phyloP scores from a whole-genome alignment of 345 rosid species.

The Anacardium occidentale region DNA sequence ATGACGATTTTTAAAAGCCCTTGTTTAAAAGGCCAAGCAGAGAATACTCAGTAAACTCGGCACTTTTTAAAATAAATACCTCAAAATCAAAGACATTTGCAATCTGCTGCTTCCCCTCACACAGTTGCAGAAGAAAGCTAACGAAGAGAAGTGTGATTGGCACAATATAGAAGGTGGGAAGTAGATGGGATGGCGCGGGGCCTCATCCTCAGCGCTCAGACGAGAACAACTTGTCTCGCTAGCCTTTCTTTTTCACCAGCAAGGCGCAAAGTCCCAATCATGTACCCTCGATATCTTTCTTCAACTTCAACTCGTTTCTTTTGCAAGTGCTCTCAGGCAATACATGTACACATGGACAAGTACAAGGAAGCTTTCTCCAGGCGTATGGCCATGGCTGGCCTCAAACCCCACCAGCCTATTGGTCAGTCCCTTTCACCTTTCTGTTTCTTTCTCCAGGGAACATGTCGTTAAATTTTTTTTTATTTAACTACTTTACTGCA shows the following conservation, averaged over 20 bases:
- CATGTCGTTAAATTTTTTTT: too few relatives aligned
- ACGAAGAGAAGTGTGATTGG: too few relatives aligned
- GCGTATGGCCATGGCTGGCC: constrained; percentile 82
- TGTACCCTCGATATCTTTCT: constrained; percentile 24
- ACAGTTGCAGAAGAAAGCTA: too few relatives aligned
- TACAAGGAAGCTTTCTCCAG: constrained; percentile 58
- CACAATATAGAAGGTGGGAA: background rate
- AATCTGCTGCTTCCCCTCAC: too few relatives aligned
- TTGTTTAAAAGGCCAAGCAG: too few relatives aligned
- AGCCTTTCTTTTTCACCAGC: constrained; percentile 33
- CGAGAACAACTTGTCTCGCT: constrained; percentile 34
- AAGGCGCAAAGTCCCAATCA: constrained; percentile 25
- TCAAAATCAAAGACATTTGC: too few relatives aligned
- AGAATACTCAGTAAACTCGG: too few relatives aligned
- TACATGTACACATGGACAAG: constrained; percentile 25
- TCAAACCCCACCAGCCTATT: constrained; percentile 76
- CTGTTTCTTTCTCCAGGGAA: constrained; percentile 13
- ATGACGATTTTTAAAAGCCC: too few relatives aligned
- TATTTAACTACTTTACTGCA: too few relatives aligned
- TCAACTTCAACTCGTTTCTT: constrained; percentile 37
- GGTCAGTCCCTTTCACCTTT: constrained; percentile 41
- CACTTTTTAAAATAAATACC: too few relatives aligned
- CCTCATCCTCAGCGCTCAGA: constrained; percentile 31
- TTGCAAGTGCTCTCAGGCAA: constrained; percentile 38
- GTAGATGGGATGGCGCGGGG: constrained; percentile 63